Evolutionary conservation across 306 rosid species (phyloP).

Genomic region (Dryas octopetala): DNA sequence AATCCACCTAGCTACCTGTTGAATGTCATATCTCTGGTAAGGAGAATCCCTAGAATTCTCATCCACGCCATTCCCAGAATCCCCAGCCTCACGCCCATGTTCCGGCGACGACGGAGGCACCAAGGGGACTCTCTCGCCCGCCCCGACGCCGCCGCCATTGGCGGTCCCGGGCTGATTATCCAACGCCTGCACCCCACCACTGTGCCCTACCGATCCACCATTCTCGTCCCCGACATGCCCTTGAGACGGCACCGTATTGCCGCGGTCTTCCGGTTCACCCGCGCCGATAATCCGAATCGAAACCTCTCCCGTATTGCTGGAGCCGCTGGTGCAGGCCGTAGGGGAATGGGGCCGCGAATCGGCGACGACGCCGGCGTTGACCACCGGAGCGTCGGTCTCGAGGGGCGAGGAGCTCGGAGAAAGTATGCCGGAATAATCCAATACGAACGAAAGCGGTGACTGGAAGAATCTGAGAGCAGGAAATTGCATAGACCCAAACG

Average conservation of each 20-base stretch:
- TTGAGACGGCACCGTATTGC: slow-evolving; percentile 25
- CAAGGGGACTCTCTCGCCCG: slow-evolving; percentile 55
- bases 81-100: slow-evolving; percentile 37
- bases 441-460: slow-evolving; percentile 52
- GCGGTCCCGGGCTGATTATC: slow-evolving; percentile 41
- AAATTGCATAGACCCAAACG: slow-evolving; percentile 32
- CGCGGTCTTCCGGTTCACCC: slow-evolving; percentile 36
- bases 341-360: slow-evolving; percentile 32
- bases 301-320: slow-evolving; percentile 51
- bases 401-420: slow-evolving; percentile 29
- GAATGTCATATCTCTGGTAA: slow-evolving; percentile 71
- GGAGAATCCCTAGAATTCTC: slow-evolving; percentile 52
- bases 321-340: slow-evolving; percentile 31
- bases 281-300: slow-evolving; percentile 57
- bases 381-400: slow-evolving; percentile 31
- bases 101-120: slow-evolving; percentile 36
- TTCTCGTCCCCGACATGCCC: slow-evolving; percentile 25
- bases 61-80: slow-evolving; percentile 40
- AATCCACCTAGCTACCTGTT: slow-evolving; percentile 67
- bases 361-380: slow-evolving; percentile 32
- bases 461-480: slow-evolving; percentile 49
- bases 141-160: slow-evolving; percentile 21
- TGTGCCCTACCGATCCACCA: slow-evolving; percentile 34
- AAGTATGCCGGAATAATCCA: slow-evolving; percentile 67
- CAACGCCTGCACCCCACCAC: slow-evolving; percentile 31